Base-by-base conservation (phyloP, 176 grass and related monocot genomes). In the Secale cereale region DNA sequence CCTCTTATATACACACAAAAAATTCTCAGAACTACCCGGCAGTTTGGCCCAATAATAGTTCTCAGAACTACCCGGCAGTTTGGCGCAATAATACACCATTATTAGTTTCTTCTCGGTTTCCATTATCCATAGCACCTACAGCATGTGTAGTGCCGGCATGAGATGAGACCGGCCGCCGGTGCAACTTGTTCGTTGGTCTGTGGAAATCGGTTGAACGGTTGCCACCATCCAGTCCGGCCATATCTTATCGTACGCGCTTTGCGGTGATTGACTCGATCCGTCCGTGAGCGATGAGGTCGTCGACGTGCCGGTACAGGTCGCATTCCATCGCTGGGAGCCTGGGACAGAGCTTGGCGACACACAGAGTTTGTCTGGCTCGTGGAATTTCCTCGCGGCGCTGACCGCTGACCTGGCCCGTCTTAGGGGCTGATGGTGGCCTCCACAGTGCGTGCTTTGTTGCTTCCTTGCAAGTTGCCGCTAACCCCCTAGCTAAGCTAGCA, bases 101-200 rank as follows among this genome's bases (percentile, higher is more conserved):
- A 54, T 20, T 54, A 12, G 33, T 66, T 45, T 14, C 60, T 2
- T 7, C 9, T 48, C 26, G 26, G 39, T 22, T 66, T 80, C 17
- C 40, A 65, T 31, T 66, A 4, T 66, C 16, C 39, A 46, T 46
- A 3, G 64, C 26, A 27, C 5, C 62, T 32, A 35, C 65, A 0
- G 65, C 19, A 31, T 22, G 17, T 31, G 26, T 23, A 7, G 29
- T 32, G 46, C 45, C 7, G 50, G 26, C 43, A 30, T 75, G 46
- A 50, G 46, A 50, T 20, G 50, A 54, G 17, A 31, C 45, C 73
- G 8, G 28, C 43, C 72, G 28, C 5, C 17, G 48, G 35, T 3
- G 40, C 70, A 78, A 78, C 76, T 78, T 39, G 76, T 60, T 78
- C 76, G 13, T 23, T 36, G 75, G 52, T 3, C 12, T 11, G 76